Percentiles rank a stretch among this genome's conserved stretches.
Conservation (phyloP, 345 rosid genomes). For the Conringia planisiliqua region DNA sequence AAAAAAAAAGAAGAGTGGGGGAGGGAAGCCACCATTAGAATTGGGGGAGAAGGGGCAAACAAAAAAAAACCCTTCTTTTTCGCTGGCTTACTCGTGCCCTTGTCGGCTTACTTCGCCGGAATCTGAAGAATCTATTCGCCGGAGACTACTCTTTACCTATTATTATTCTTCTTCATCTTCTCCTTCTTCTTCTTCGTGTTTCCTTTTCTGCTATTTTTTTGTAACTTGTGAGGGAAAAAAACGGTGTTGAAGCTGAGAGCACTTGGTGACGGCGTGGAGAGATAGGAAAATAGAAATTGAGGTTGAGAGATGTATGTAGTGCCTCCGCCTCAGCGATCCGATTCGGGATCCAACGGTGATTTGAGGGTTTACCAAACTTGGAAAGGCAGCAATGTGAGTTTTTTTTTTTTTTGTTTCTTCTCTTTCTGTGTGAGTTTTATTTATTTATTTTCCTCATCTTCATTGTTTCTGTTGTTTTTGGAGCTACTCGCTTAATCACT, state of each 20-base stretch:
- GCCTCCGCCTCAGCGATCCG: slow-evolving; percentile 83
- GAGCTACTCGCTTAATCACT: neutral
- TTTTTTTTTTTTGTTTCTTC: neutral
- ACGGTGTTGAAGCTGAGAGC: slow-evolving; percentile 3
- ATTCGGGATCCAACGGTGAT: slow-evolving; percentile 57
- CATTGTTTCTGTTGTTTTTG: neutral
- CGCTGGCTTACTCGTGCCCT: slow-evolving; percentile 37
- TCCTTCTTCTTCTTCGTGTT: neutral
- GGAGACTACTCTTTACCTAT: slow-evolving; percentile 9
- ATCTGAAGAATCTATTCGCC: slow-evolving; percentile 24
- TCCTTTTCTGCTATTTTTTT: neutral
- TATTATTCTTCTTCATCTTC: neutral
- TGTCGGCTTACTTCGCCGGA: slow-evolving; percentile 43
- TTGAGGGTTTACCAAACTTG: slow-evolving; percentile 76
- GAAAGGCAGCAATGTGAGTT: slow-evolving; percentile 93
- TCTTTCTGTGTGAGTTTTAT: no score
- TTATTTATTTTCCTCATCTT: neutral
- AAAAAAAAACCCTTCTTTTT: slow-evolving; percentile 16
- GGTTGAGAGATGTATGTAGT: slow-evolving; percentile 73
- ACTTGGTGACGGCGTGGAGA: slow-evolving; percentile 29
- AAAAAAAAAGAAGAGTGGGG: neutral
- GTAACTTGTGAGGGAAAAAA: neutral
- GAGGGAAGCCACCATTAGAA: slow-evolving; percentile 34
- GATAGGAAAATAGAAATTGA: neutral
- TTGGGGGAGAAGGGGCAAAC: slow-evolving; percentile 16